These are phyloP conservation scores for Cutaneotrichosporon sp. DNA, from an alignment of 1,284 basidiomycete genomes.

Conservation along the genomic window DNA sequence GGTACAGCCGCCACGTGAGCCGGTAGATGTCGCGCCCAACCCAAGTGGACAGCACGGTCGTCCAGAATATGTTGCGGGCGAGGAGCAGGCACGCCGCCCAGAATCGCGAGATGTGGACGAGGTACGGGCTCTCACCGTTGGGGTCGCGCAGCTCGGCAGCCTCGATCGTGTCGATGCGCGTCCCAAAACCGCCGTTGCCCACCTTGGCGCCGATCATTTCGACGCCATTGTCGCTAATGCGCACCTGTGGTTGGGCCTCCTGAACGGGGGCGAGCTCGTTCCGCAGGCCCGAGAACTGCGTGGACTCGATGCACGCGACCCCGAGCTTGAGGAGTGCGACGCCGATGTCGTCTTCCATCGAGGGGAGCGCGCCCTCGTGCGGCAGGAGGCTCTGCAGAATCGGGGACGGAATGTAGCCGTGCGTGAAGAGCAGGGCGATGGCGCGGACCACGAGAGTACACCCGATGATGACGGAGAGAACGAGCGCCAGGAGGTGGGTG, in stretches of 20 bases:
- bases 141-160: slow-evolving; percentile 38
- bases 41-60: slow-evolving; percentile 32
- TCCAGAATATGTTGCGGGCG: slow-evolving; percentile 26
- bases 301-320: slow-evolving; percentile 50
- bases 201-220: slow-evolving; percentile 18
- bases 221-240: slow-evolving; percentile 29
- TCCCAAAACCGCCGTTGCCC: slow-evolving; percentile 34
- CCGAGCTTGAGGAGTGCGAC: slow-evolving; percentile 50
- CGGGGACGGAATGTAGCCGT: slow-evolving; percentile 50
- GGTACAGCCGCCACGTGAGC: slow-evolving; percentile 10
- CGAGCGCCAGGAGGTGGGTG: slow-evolving; percentile 49
- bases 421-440: slow-evolving; percentile 48
- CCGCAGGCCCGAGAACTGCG: slow-evolving; percentile 46
- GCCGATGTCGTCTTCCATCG: slow-evolving; percentile 48
- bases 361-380: slow-evolving; percentile 44
- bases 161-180: slow-evolving; percentile 47
- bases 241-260: slow-evolving; percentile 35
- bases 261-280: slow-evolving; percentile 46
- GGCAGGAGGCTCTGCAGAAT: slow-evolving; percentile 43
- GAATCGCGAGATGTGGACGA: slow-evolving; percentile 34
- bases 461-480: slow-evolving; percentile 43
- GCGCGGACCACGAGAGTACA: slow-evolving; percentile 45
- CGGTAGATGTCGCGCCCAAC: slow-evolving; percentile 28
- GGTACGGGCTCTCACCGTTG: slow-evolving; percentile 30
- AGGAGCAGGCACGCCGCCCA: slow-evolving; percentile 28